A percentile compares a stretch with the other conserved stretches of the same genome.
Evolutionary conservation across 176 grass and related monocot species (phyloP).

Genomic region (Zoysia pacifica): DNA sequence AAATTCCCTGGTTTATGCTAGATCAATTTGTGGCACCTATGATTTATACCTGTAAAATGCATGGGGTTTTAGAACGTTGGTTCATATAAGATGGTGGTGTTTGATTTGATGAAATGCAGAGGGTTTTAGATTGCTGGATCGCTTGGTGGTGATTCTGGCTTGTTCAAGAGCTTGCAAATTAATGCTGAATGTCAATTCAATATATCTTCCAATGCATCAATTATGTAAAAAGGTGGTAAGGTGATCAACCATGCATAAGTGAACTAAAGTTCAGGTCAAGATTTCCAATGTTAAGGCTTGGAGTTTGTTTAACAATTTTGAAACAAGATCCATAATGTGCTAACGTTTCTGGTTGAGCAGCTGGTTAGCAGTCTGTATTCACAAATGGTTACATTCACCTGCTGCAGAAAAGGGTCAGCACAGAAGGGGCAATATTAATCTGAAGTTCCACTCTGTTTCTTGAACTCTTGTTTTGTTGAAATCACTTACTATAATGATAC

Average conservation of each 20-base stretch:
- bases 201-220: slow-evolving; percentile 3
- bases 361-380: neutral
- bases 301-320: neutral
- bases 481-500: neutral
- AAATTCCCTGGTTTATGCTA: neutral
- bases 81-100: neutral
- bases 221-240: neutral
- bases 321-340: neutral
- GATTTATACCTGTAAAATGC: neutral
- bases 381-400: neutral
- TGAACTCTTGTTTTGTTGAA: neutral
- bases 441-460: neutral
- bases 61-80: neutral
- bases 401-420: neutral
- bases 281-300: neutral
- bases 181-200: neutral
- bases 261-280: neutral
- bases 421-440: neutral
- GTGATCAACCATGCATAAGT: neutral
- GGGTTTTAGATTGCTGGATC: neutral
- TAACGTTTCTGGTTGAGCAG: neutral
- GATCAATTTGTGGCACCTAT: neutral
- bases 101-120: neutral
- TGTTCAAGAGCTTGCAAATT: slow-evolving; percentile 1
- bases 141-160: neutral